A percentile compares a stretch with the other conserved stretches of the same genome.
Conservation (phyloP, 208 protist species). For the Trypanosoma rangeli region DNA sequence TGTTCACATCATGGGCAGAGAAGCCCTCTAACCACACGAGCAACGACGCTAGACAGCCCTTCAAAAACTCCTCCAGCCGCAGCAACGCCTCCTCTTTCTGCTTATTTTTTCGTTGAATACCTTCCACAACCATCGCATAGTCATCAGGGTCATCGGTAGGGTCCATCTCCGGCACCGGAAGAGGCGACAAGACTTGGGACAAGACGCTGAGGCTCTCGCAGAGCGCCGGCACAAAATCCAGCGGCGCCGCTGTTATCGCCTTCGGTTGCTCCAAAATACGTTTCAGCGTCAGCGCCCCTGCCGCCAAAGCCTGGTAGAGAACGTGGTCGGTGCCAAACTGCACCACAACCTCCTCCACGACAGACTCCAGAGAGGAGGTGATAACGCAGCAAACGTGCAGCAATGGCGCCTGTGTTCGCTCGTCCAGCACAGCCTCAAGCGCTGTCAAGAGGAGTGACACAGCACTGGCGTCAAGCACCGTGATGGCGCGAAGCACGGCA, state of each 20-base stretch:
- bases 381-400: constrained; percentile 41
- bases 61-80: constrained; percentile 31
- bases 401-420: not conserved
- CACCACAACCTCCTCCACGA: constrained; percentile 53
- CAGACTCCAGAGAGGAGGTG: constrained; percentile 55
- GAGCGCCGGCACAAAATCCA: constrained; percentile 36
- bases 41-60: constrained; percentile 21
- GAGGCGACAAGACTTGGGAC: constrained; percentile 59
- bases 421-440: constrained; percentile 32
- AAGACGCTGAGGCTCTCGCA: constrained; percentile 74
- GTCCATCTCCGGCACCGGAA: constrained; percentile 57
- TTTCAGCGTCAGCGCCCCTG: constrained; percentile 40
- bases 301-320: constrained; percentile 52
- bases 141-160: constrained; percentile 71
- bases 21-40: constrained; percentile 27
- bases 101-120: constrained; percentile 26
- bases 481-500: constrained; percentile 55
- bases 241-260: constrained; percentile 5
- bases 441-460: constrained; percentile 43
- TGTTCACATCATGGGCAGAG: not conserved
- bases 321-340: constrained; percentile 29
- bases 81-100: constrained; percentile 31
- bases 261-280: constrained; percentile 23
- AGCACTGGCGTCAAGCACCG: constrained; percentile 37
- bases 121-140: constrained; percentile 38